Evolutionary conservation across 371 early-diverging fungal species (phyloP), one percentile per base, ranked within the genome.

Genomic region (Mucor sp.): DNA sequence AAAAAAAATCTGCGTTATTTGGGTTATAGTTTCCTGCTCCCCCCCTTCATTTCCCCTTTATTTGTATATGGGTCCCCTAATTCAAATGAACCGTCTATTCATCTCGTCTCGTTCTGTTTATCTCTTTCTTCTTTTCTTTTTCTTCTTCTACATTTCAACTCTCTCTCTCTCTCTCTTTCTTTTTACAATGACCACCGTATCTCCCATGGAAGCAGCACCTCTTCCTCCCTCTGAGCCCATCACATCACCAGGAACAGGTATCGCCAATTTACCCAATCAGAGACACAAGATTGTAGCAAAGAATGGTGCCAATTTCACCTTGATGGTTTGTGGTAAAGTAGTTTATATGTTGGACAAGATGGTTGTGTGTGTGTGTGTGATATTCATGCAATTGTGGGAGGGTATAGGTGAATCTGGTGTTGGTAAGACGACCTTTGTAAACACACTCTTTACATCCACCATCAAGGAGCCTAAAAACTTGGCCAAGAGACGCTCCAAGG

Each of bases 221-320:
- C 78, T 65, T 50, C 75, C 77, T 53, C 70, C 76, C 37, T 77
- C 85, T 63, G 74, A 78, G n/a, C 81, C 86, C 37, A 78, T 85
- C 72, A 74, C 86, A 61, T 78, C 86, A 41, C 76, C 77, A 43
- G 92, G 91, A 70, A 94, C 98, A 69, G 99, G 99, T 67, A 95
- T 99, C 70, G 96, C 98, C 77, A 97, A 98, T 85, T 86, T 99
- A 69, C 99, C 99, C 57, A 98, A 99, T 87, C 98, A 99, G 82
- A 86, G 93, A 64, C 98, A 98, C 79, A 93, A 94, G 84, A 97
- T 95, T 82, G 95, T 95, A 60, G 94, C 94, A 65, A 92, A 96
- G 76, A 91, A 92, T 71, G 98, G 97, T 43, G 90, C 95, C 39
- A 90, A 93, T 86, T 98, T 97, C 76, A 97, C 98, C 41, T 71